Conservation (phyloP, 2,329 filamentous ascomycete species). For the Calcarisporium arbuscula region DNA sequence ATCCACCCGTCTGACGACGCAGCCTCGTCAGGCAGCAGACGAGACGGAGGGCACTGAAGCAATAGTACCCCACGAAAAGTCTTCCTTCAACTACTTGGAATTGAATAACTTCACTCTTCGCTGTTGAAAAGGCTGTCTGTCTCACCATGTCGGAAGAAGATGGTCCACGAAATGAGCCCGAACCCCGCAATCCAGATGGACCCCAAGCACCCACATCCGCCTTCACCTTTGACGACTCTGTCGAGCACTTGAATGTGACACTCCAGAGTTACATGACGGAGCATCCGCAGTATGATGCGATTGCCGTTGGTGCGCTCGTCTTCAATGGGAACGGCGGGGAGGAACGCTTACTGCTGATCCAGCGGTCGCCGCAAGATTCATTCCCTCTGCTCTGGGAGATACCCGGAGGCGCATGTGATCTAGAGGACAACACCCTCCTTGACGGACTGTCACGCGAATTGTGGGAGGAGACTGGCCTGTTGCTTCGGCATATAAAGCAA, state of each 20-base stretch:
- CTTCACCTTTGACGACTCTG: conserved; percentile 7
- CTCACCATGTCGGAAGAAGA: too few species aligned
- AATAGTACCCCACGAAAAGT: too few species aligned
- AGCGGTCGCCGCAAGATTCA: conserved; percentile 30
- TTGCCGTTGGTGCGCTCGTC: conserved; percentile 20
- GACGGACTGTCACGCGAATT: conserved; percentile 33
- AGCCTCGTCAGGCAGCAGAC: too few species aligned
- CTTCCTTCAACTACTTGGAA: too few species aligned
- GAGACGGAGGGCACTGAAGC: too few species aligned
- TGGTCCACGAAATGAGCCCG: too few species aligned
- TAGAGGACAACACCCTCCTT: conserved; percentile 28
- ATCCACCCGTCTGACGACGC: too few species aligned
- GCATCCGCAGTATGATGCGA: conserved; percentile 10
- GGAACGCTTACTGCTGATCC: conserved; percentile 29
- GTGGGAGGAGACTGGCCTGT: conserved; percentile 33
- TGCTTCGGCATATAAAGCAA: conserved; percentile 13
- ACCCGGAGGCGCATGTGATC: conserved; percentile 35
- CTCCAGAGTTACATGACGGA: conserved; percentile 1
- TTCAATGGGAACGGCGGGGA: conserved; percentile 11
- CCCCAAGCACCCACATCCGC: too few species aligned
- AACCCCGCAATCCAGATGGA: too few species aligned
- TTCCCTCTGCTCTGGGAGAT: conserved; percentile 34
- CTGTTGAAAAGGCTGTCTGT: too few species aligned
- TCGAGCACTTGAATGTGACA: conserved; percentile 5
- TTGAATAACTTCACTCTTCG: too few species aligned